Evolutionary conservation across 257 asterid genomes (phyloP).

Genomic region (Solanum gracilifrons): DNA sequence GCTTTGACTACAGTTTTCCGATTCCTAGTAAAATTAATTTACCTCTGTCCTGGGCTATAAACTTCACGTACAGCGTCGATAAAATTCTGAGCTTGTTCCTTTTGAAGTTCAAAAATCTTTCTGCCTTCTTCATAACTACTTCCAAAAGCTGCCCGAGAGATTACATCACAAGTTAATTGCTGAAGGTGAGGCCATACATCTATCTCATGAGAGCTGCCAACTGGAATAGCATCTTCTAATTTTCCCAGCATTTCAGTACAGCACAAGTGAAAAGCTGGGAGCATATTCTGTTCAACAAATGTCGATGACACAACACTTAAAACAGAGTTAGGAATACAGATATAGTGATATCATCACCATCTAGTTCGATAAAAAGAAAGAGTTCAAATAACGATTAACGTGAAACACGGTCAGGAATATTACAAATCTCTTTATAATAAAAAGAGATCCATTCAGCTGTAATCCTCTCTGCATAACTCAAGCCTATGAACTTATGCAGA

Average conservation of each 20-base stretch:
- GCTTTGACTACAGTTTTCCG: no score
- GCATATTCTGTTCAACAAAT: constrained; percentile 22
- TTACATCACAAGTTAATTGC: constrained; percentile 18
- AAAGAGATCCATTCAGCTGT: no score
- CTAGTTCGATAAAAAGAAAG: background rate
- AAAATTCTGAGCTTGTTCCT: background rate
- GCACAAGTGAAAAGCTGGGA: constrained; percentile 27
- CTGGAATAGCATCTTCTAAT: background rate
- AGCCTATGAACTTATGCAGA: background rate
- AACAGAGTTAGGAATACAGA: background rate
- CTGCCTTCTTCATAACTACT: constrained; percentile 40
- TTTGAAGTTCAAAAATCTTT: constrained; percentile 30
- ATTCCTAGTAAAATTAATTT: background rate
- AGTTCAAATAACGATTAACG: no score
- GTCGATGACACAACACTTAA: background rate
- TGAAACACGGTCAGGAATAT: no score
- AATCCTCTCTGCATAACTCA: background rate
- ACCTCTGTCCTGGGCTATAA: constrained; percentile 12
- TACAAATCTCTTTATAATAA: no score
- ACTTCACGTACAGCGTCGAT: background rate
- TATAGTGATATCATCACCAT: background rate
- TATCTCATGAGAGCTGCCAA: background rate
- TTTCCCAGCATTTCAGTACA: constrained; percentile 17
- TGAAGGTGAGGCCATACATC: constrained; percentile 32
- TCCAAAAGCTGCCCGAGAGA: constrained; percentile 46